phyloP scores from a whole-genome alignment of 2,329 filamentous ascomycete species.

The Cytospora mali region DNA sequence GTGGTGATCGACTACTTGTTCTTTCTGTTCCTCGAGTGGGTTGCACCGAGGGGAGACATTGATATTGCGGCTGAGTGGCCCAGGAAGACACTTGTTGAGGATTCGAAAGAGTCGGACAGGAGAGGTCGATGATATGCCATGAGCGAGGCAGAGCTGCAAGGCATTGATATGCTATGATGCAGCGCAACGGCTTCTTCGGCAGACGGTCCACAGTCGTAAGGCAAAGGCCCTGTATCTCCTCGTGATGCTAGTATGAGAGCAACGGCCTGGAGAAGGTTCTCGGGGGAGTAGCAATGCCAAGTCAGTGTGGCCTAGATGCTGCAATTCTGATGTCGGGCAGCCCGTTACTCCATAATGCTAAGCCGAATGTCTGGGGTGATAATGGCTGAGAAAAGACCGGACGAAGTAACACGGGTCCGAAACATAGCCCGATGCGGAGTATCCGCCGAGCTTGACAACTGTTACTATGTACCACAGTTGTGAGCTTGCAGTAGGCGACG shows the following conservation, averaged over 20 bases:
- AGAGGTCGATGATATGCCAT: slow-evolving; percentile 16
- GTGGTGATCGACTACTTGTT: slow-evolving; percentile 93
- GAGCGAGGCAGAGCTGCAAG: background rate
- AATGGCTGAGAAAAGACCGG: too few relatives aligned
- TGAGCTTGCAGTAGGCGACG: slow-evolving; percentile 7
- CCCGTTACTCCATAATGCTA: background rate
- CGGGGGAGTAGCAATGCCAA: background rate
- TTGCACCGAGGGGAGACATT: slow-evolving; percentile 81
- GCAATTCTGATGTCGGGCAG: background rate
- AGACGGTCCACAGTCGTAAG: background rate
- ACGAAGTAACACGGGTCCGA: too few relatives aligned
- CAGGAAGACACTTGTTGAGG: slow-evolving; percentile 56
- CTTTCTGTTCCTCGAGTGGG: slow-evolving; percentile 84
- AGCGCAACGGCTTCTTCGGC: background rate
- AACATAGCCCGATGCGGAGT: too few relatives aligned
- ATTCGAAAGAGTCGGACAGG: slow-evolving; percentile 20
- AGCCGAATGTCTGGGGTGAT: too few relatives aligned
- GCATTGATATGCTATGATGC: background rate
- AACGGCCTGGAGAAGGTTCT: too few relatives aligned
- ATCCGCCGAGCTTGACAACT: too few relatives aligned
- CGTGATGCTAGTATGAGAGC: background rate
- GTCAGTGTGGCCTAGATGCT: background rate
- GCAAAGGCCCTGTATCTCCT: background rate
- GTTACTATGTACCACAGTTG: too few relatives aligned
- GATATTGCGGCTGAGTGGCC: slow-evolving; percentile 93